Percentiles rank a stretch among this genome's conserved stretches.
Conservation (phyloP, 768 basidiomycete species). For the Candolleomyces eurysporus region DNA sequence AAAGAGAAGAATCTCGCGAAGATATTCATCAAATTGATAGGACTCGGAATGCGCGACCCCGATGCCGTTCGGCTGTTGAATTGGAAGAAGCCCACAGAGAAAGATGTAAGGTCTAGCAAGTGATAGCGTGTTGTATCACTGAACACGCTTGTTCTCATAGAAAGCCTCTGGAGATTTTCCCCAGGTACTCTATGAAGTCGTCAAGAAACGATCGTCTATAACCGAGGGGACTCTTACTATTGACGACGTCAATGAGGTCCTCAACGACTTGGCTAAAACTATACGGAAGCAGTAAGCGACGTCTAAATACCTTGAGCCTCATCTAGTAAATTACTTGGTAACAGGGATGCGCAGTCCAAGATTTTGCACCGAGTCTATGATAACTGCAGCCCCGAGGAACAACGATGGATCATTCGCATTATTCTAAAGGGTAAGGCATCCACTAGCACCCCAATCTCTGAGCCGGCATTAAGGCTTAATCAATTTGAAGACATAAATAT, state of each 20-base stretch:
- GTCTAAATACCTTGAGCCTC: neutral
- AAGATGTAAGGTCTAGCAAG: constrained; percentile 46
- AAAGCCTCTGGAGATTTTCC: constrained; percentile 85
- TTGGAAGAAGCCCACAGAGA: constrained; percentile 84
- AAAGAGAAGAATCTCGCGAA: constrained; percentile 96
- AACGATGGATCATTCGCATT: constrained; percentile 94
- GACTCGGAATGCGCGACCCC: constrained; percentile 73
- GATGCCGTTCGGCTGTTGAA: constrained; percentile 81
- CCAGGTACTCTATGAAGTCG: constrained; percentile 81
- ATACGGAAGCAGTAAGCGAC: constrained; percentile 70
- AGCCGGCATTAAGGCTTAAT: neutral
- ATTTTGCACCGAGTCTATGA: constrained; percentile 78
- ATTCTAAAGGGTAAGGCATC: constrained; percentile 77
- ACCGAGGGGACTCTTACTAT: constrained; percentile 73
- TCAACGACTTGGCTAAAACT: constrained; percentile 74
- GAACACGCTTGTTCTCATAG: constrained; percentile 31
- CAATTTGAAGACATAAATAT: constrained; percentile 75
- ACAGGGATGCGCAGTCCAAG: constrained; percentile 71
- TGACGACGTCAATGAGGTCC: constrained; percentile 77
- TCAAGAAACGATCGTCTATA: constrained; percentile 79
- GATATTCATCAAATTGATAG: constrained; percentile 86
- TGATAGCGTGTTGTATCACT: neutral
- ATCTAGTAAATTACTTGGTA: neutral
- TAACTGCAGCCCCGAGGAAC: constrained; percentile 80
- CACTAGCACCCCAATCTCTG: neutral